Evolutionary conservation across 2,329 filamentous ascomycete genomes (phyloP).

Genomic region (Trichophyton simii): DNA sequence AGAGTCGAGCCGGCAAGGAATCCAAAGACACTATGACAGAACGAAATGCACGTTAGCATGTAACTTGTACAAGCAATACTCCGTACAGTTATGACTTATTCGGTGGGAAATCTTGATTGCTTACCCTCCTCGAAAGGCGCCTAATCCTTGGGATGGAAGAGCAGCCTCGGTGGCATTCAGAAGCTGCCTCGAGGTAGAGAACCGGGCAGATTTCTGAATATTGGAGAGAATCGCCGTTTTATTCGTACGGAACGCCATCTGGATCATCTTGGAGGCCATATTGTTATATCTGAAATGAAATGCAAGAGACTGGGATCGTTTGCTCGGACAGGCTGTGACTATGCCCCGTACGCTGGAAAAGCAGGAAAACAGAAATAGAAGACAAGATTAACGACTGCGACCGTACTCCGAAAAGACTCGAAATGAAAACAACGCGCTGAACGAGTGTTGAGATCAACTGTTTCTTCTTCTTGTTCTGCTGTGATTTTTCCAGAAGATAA

Average conservation of each 20-base stretch:
- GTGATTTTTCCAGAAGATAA: background rate
- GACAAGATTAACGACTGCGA: background rate
- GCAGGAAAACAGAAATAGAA: background rate
- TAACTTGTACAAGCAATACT: background rate
- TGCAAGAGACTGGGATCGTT: background rate
- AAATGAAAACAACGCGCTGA: background rate
- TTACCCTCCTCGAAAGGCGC: conserved; percentile 61
- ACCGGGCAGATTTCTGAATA: conserved; percentile 12
- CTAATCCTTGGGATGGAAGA: conserved; percentile 49
- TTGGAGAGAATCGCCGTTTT: conserved; percentile 1
- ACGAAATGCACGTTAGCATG: conserved; percentile 5
- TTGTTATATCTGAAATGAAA: background rate
- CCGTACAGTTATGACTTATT: background rate
- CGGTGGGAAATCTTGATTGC: conserved; percentile 20
- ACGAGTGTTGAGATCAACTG: background rate
- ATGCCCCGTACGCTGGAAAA: background rate
- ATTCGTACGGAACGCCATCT: background rate
- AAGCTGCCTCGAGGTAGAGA: conserved; percentile 26
- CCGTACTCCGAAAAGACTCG: background rate
- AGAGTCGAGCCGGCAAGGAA: conserved; percentile 77
- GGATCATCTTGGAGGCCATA: background rate
- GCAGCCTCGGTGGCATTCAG: conserved; percentile 29
- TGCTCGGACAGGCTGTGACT: background rate
- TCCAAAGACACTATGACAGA: conserved; percentile 58
- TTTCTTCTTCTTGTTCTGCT: background rate